Conservation (phyloP, 305 asterid species). For the Fraxinus sp. region DNA sequence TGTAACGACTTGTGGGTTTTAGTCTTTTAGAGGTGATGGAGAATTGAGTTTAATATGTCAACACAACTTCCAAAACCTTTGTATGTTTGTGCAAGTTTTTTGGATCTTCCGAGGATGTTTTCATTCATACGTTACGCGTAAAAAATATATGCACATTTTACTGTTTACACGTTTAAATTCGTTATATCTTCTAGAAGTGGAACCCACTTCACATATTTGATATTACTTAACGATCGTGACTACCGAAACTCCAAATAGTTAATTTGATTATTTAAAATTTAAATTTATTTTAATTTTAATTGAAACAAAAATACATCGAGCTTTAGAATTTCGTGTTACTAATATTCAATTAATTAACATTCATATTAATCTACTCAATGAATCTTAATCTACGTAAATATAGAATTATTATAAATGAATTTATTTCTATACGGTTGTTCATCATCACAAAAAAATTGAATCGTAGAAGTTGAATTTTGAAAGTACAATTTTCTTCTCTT, state of each 20-base stretch:
- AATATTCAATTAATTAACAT: no score
- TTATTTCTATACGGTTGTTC: no score
- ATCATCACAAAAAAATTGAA: no score
- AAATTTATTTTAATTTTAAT: no score
- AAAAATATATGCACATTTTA: not conserved
- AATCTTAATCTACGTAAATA: no score
- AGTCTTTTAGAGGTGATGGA: no score
- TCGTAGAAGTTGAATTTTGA: no score
- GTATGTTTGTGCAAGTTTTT: not conserved
- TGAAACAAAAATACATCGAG: not conserved
- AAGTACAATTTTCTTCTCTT: no score
- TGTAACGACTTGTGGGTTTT: no score
- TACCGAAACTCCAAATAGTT: no score
- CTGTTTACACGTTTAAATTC: not conserved
- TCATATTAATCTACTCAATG: no score
- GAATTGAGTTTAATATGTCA: not conserved
- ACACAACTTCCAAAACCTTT: not conserved
- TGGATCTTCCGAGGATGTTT: not conserved
- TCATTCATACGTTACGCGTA: not conserved
- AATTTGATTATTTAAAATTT: not conserved
- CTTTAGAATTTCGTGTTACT: not conserved
- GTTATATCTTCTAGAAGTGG: not conserved
- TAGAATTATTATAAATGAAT: no score
- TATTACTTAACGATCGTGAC: not conserved
- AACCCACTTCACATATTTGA: not conserved